Conservation (phyloP, 306 rosid species). For the Hippophae gyantsensis region DNA sequence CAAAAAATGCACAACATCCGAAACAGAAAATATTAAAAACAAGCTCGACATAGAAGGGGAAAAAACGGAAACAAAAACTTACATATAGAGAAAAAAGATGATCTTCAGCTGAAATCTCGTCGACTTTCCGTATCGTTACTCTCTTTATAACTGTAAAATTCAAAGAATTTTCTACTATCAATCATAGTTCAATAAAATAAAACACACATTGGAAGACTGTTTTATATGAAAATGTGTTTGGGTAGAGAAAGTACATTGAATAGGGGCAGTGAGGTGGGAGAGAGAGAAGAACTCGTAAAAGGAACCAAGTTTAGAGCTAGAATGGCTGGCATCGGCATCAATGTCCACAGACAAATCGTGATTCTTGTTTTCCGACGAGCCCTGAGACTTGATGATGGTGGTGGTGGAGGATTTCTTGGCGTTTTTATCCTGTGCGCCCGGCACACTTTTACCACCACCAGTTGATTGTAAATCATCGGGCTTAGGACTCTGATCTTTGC, state of each 20-base stretch:
- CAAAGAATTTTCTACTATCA: not conserved
- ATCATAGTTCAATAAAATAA: not conserved
- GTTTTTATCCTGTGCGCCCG: slow-evolving; percentile 30
- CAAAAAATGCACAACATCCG: not conserved
- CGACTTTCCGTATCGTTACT: slow-evolving; percentile 44
- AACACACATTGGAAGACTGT: not conserved
- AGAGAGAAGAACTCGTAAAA: slow-evolving; percentile 96
- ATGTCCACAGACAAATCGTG: slow-evolving; percentile 37
- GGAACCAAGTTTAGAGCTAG: slow-evolving; percentile 70
- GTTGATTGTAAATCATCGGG: slow-evolving; percentile 18
- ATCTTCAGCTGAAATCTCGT: slow-evolving; percentile 55
- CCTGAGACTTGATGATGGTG: slow-evolving; percentile 19
- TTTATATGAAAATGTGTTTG: not conserved
- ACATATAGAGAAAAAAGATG: slow-evolving; percentile 82
- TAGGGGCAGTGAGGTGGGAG: slow-evolving; percentile 72
- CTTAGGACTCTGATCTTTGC: slow-evolving; percentile 34
- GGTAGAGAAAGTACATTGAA: slow-evolving; percentile 51
- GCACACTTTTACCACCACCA: slow-evolving; percentile 23
- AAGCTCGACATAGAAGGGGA: not conserved
- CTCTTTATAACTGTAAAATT: slow-evolving; percentile 58
- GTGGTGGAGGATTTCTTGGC: slow-evolving; percentile 24
- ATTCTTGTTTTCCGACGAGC: slow-evolving; percentile 19
- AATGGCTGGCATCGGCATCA: slow-evolving; percentile 65
- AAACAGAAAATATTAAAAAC: not conserved
- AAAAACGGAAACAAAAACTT: slow-evolving; percentile 2